Evolutionary conservation across 495 filamentous ascomycete species (phyloP).

Genomic region (Acidomyces sp.): DNA sequence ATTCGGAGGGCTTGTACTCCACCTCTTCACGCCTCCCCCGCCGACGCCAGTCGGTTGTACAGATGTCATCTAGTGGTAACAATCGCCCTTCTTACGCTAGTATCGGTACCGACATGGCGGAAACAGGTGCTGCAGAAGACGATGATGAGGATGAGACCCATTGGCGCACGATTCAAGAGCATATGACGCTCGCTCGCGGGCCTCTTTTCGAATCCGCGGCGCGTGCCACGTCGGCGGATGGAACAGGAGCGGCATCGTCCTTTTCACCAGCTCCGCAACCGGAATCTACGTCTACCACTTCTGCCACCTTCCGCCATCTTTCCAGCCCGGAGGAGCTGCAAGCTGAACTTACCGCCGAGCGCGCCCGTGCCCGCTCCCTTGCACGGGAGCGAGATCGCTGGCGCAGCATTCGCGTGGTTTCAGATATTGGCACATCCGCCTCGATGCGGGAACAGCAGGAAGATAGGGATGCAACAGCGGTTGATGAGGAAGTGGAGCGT

Average conservation of each 20-base stretch:
- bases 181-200: conserved; percentile 26
- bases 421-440: no score
- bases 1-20: not conserved
- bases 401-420: not conserved
- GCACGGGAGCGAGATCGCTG: conserved; percentile 10
- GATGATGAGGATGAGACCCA: conserved; percentile 26
- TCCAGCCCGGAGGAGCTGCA: conserved; percentile 1
- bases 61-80: no score
- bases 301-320: no score
- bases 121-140: no score
- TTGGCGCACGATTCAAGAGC: conserved; percentile 35
- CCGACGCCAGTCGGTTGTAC: conserved; percentile 22
- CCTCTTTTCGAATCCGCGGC: conserved; percentile 20
- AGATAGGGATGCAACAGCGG: no score
- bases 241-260: no score
- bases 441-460: no score
- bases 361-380: conserved; percentile 4
- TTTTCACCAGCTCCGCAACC: no score
- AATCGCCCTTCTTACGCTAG: no score
- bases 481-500: not conserved
- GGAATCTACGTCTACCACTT: no score
- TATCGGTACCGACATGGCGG: no score
- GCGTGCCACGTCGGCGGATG: no score
- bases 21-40: conserved; percentile 20
- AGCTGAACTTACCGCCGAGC: conserved; percentile 12